These are phyloP conservation scores for Aspergillus tamarii DNA, from an alignment of 2,329 filamentous ascomycete species.

Conservation along the genomic window DNA sequence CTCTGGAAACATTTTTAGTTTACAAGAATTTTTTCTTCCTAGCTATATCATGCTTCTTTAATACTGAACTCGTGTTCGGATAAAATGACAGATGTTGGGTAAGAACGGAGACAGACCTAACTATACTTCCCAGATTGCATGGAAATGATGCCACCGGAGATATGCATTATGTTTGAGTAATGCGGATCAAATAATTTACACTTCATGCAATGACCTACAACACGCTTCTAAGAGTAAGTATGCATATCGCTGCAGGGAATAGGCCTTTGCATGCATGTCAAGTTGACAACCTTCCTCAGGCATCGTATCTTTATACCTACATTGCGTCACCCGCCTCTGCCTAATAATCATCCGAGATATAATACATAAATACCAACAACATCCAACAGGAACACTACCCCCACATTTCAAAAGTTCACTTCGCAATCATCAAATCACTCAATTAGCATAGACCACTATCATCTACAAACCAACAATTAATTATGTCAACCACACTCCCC, in stretches of 20 bases:
- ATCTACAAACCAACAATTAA: background rate
- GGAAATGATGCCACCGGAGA: too few species aligned
- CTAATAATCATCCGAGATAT: background rate
- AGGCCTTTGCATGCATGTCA: background rate
- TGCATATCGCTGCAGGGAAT: background rate
- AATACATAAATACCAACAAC: background rate
- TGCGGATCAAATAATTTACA: background rate
- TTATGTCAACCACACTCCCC: conserved; percentile 10
- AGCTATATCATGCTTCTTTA: too few species aligned
- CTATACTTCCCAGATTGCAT: background rate
- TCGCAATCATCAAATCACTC: background rate
- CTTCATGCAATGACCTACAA: background rate
- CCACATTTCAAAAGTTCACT: background rate
- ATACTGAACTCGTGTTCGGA: background rate
- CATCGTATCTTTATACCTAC: background rate
- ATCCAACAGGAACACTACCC: background rate
- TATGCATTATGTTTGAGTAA: background rate
- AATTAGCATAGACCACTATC: background rate
- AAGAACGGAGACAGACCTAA: background rate
- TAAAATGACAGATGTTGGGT: background rate
- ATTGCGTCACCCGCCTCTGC: background rate
- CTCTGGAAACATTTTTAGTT: too few species aligned
- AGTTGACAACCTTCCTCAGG: background rate
- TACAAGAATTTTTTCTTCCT: too few species aligned
- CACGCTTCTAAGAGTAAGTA: background rate